These are phyloP conservation scores for Cyclotella baltica DNA, from an alignment of 108 stramenopile genomes.

Conservation along the genomic window DNA sequence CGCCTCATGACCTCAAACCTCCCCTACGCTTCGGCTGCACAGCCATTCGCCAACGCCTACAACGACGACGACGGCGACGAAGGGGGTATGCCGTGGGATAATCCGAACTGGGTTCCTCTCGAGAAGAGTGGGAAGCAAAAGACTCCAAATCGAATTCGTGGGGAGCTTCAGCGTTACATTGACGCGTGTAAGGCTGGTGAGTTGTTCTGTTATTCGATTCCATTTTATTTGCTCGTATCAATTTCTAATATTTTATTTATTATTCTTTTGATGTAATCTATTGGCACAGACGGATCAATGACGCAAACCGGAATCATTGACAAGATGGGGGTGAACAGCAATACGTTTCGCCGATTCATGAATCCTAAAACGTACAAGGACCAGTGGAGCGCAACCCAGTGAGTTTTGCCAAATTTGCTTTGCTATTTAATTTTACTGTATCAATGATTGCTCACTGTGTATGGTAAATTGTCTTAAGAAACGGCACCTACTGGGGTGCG, in stretches of 20 bases:
- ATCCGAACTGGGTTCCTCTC: slow-evolving; percentile 29
- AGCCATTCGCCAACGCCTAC: no score
- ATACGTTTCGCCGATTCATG: slow-evolving; percentile 52
- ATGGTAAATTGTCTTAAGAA: background rate
- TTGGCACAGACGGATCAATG: slow-evolving; percentile 21
- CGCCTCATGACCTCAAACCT: no score
- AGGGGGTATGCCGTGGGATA: slow-evolving; percentile 34
- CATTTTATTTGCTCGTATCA: background rate
- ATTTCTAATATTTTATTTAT: background rate
- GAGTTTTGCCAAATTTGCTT: slow-evolving; percentile 10
- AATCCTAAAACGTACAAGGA: slow-evolving; percentile 52
- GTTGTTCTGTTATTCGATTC: background rate
- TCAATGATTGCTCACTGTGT: background rate
- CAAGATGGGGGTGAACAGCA: slow-evolving; percentile 45
- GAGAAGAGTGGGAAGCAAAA: slow-evolving; percentile 39
- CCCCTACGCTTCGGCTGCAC: no score
- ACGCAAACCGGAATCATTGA: slow-evolving; percentile 48
- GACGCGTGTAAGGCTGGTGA: slow-evolving; percentile 42
- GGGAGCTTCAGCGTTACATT: slow-evolving; percentile 50
- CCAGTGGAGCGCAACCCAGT: slow-evolving; percentile 41
- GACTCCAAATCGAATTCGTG: slow-evolving; percentile 46
- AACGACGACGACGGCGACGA: slow-evolving; percentile 20
- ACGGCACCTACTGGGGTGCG: slow-evolving; percentile 49
- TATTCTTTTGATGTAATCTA: background rate
- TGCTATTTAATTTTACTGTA: background rate